A percentile compares a stretch with the other conserved stretches of the same genome.
These are phyloP conservation scores for Anastatica hierochuntica DNA, from an alignment of 345 rosid genomes.

Conservation along the genomic window DNA sequence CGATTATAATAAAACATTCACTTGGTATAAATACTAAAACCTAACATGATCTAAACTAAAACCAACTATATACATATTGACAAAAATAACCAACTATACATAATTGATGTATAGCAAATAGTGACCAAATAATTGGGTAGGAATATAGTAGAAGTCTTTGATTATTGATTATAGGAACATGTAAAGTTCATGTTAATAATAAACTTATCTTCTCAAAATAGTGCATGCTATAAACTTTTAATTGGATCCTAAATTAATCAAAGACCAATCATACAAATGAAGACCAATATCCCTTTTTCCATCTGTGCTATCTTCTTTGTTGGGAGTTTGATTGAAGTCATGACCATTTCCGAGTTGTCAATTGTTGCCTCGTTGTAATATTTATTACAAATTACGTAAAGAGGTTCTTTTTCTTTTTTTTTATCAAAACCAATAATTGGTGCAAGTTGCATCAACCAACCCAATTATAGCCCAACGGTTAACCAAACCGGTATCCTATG, in stretches of 20 bases:
- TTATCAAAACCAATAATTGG: neutral
- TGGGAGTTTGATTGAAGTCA: constrained; percentile 23
- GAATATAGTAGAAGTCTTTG: constrained; percentile 5
- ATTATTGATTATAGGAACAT: constrained; percentile 10
- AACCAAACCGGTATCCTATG: constrained; percentile 3
- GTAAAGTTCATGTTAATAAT: constrained; percentile 19
- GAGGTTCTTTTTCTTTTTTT: too few species aligned
- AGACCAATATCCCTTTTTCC: constrained; percentile 20
- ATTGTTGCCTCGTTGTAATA: constrained; percentile 19
- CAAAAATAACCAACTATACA: constrained; percentile 14
- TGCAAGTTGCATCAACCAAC: constrained; percentile 23
- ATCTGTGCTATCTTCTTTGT: constrained; percentile 24
- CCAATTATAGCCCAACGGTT: constrained; percentile 9
- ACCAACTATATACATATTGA: constrained; percentile 20
- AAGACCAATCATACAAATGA: constrained; percentile 12
- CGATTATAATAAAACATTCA: neutral
- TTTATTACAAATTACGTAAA: constrained; percentile 16
- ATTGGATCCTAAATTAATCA: constrained; percentile 11
- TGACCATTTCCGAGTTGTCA: constrained; percentile 25
- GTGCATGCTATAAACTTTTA: constrained; percentile 10
- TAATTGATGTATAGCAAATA: constrained; percentile 17
- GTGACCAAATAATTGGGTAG: constrained; percentile 23
- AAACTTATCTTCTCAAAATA: neutral
- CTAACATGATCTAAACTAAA: constrained; percentile 3
- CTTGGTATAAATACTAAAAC: constrained; percentile 3